Evolutionary conservation across 2,329 filamentous ascomycete species (phyloP).

Genomic region (Alternaria dauci): DNA sequence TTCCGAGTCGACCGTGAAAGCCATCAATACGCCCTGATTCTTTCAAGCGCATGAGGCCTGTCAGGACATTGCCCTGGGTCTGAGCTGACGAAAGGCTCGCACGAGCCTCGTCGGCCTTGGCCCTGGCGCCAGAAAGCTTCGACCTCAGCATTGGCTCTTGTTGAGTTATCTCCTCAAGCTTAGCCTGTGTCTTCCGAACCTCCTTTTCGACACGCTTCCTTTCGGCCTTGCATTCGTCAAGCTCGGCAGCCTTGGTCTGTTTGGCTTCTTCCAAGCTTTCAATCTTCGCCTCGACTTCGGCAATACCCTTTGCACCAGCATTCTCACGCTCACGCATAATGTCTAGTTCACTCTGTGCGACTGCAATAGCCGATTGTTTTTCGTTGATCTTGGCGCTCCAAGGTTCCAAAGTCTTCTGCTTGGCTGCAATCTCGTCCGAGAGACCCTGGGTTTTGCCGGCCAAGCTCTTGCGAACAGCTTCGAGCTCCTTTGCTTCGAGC

Average conservation of each 20-base stretch:
- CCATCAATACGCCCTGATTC: conserved; percentile 97
- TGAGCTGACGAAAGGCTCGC: conserved; percentile 90
- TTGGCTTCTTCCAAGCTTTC: conserved; percentile 75
- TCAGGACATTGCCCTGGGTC: conserved; percentile 90
- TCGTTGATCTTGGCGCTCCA: conserved; percentile 98
- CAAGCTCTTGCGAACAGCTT: conserved; percentile 81
- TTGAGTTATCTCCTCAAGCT: conserved; percentile 74
- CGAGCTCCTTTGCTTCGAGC: conserved; percentile 81
- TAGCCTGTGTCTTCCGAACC: conserved; percentile 72
- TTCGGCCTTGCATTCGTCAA: conserved; percentile 77
- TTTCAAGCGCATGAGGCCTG: conserved; percentile 90
- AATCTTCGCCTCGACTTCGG: conserved; percentile 85
- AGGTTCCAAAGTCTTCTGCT: conserved; percentile 93
- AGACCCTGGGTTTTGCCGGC: conserved; percentile 96
- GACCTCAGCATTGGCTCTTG: conserved; percentile 84
- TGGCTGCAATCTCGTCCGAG: conserved; percentile 88
- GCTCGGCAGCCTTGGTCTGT: conserved; percentile 73
- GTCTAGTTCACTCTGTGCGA: conserved; percentile 91
- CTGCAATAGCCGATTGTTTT: conserved; percentile 91
- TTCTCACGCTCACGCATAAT: conserved; percentile 91
- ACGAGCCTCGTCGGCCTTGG: conserved; percentile 95
- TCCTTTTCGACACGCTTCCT: conserved; percentile 78
- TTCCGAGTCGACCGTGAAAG: conserved; percentile 93
- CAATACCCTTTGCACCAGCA: conserved; percentile 81
- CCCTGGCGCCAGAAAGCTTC: conserved; percentile 86